phyloP scores from a whole-genome alignment of 2,329 filamentous ascomycete species.

The Trichoderma sp. region DNA sequence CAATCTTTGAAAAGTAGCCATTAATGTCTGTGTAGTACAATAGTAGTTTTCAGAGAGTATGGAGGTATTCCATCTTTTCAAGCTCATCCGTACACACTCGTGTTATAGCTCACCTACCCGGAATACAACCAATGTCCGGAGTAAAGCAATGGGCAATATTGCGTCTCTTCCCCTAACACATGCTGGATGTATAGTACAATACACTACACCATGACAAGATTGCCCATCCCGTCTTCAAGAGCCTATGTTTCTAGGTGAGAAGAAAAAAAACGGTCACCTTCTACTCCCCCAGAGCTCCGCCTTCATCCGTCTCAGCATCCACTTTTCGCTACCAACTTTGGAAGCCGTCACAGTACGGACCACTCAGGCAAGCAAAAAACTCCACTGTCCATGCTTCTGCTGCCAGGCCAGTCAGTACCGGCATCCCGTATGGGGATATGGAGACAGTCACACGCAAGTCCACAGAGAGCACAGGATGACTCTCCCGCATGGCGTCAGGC shows the following conservation, averaged over 20 bases:
- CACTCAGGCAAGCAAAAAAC: not conserved
- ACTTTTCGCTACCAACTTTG: not conserved
- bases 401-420: not conserved
- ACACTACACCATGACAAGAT: not conserved
- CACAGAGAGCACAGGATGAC: not conserved
- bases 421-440: not conserved
- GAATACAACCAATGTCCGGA: not conserved
- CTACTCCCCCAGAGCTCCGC: not conserved
- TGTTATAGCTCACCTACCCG: not conserved
- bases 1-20: not conserved
- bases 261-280: not conserved
- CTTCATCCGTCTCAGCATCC: not conserved
- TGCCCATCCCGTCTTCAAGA: not conserved
- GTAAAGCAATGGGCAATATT: not conserved
- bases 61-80: not conserved
- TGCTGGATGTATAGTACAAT: too few species aligned
- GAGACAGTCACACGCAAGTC: not conserved
- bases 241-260: not conserved
- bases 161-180: not conserved
- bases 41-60: not conserved
- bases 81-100: not conserved
- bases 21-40: too few species aligned
- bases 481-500: constrained; percentile 2
- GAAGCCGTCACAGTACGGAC: not conserved
- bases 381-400: constrained; percentile 9